A percentile compares a stretch with the other conserved stretches of the same genome.
phyloP scores from a whole-genome alignment of 768 basidiomycete genomes.

The Tulasnella sp. region DNA sequence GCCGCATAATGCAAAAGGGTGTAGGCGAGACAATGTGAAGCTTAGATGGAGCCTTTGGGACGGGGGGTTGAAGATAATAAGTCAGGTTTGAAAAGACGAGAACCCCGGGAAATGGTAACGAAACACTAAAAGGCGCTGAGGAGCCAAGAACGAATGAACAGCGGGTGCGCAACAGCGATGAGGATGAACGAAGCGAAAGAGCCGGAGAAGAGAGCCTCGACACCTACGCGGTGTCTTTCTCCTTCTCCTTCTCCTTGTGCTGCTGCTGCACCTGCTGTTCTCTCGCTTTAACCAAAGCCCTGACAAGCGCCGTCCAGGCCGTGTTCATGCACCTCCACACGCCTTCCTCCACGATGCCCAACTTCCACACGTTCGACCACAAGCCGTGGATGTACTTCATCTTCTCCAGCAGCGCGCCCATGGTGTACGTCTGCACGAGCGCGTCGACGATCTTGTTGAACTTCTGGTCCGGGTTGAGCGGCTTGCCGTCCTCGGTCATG shows the following conservation, averaged over 20 bases:
- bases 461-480: constrained; percentile 34
- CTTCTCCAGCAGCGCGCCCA: constrained; percentile 38
- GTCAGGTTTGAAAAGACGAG: background rate
- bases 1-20: background rate
- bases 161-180: background rate
- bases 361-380: constrained; percentile 58
- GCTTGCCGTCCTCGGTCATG: constrained; percentile 27
- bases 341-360: constrained; percentile 54
- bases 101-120: background rate
- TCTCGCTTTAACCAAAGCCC: constrained; percentile 30
- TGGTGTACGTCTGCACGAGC: constrained; percentile 24
- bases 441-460: constrained; percentile 21
- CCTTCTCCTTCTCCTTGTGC: background rate
- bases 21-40: background rate
- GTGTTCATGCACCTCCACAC: constrained; percentile 58
- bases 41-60: background rate
- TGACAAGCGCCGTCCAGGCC: constrained; percentile 56
- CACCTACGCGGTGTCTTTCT: background rate
- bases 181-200: background rate
- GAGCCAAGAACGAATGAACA: background rate
- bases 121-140: background rate
- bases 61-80: background rate
- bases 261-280: background rate
- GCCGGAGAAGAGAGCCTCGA: background rate
- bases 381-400: constrained; percentile 45